Evolutionary conservation across 2,329 filamentous ascomycete species (phyloP), one percentile per base, ranked within the genome.

Genomic region (Aspergillus aculeatinus): DNA sequence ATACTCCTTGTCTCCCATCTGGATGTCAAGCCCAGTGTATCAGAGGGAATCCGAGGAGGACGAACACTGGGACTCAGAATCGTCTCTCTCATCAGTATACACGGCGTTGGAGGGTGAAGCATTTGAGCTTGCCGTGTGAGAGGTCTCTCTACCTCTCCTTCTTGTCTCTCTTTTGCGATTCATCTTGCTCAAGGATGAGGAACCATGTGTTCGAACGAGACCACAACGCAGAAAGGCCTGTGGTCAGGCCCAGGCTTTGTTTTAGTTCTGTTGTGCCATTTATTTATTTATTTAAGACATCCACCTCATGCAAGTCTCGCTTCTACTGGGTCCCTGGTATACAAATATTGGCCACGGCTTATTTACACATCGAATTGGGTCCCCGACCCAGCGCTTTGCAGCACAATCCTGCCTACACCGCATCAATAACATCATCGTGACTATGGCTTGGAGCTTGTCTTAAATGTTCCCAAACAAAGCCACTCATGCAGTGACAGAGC

Each of bases 21-120:
- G 53, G 53, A 29, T 44, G 44, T 21, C 12, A 16, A 44, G 2
- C 6, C 25, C 25, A 14, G 19, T 16, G 4, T 31, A 48, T 35
- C 1, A 7, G 12, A 47, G 12, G 6, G 27, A 55, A 29, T 11
- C 19, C 35, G 14, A 35, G 9, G 19, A 42, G 25, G 29, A 23
- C 10, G 14, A 31, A 42, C 31, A 39, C 16, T 54, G 58, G 31
- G 57, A 60, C 21, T 68, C 67, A 5, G 69, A 71, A 12, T 66
- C 64, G 7, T 71, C 68, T 5, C 60, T 65, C 33, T 63, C 62
- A 44, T 70, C 68, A 23, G 64, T 70, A 21, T 71, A 67, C 51
- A 72, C 70, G 48, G 70, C 70, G 2, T 60, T 60, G 9, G 69
- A 71, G 42, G 60, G 48, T 27, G 60, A 52, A 31, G 16, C 58